Base-by-base conservation (phyloP, 1,284 basidiomycete genomes). In the Apiotrichum laibachii region DNA sequence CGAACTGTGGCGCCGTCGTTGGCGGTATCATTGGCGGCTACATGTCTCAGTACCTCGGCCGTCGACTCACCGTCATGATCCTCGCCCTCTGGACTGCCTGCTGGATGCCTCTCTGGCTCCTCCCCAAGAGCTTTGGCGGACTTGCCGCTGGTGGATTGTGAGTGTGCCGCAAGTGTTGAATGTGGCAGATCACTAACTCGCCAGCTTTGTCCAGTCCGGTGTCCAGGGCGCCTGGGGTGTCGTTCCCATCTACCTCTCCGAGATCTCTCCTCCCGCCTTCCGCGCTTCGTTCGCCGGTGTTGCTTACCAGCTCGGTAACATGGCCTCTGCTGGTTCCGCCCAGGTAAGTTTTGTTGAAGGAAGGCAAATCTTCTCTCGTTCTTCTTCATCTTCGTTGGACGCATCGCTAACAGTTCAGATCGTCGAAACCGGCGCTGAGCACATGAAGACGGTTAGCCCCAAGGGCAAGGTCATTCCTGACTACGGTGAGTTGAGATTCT, bases 271-370 rank as follows among this genome's bases (percentile, higher is more conserved):
- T 18, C 73, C 92, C 0, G 92, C 90, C 0, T 98, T 96, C 84
- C 84, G 94, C 56, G 91, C 92, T 9, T 89, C 90, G 0, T 97
- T 95, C 82, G 88, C 89, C 21, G 94, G 94, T 64, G 84, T 95
- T 0, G 87, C 89, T 0, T 98, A 96, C 79, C 62, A 63, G 58
- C 65, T 77, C 40, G 77, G 77, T 57, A 80, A 78, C 68, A 95
- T 95, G 88, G 85, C 94, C 10, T 91, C 89, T 0, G 86, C 88
- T 0, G 90, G 91, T 0, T 88, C 89, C 5, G 85, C 92, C 0
- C 92, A 96, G n/a, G n/a, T n/a, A n/a, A n/a, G n/a, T n/a, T n/a
- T n/a, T n/a, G n/a, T n/a, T n/a, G n/a, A n/a, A n/a, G n/a, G n/a
- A n/a, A n/a, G n/a, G n/a, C n/a, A n/a, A n/a, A n/a, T n/a, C n/a